Evolutionary conservation across 2,329 filamentous ascomycete genomes (phyloP), one percentile per base, ranked within the genome.

Genomic region (Sarocladium oryzae): DNA sequence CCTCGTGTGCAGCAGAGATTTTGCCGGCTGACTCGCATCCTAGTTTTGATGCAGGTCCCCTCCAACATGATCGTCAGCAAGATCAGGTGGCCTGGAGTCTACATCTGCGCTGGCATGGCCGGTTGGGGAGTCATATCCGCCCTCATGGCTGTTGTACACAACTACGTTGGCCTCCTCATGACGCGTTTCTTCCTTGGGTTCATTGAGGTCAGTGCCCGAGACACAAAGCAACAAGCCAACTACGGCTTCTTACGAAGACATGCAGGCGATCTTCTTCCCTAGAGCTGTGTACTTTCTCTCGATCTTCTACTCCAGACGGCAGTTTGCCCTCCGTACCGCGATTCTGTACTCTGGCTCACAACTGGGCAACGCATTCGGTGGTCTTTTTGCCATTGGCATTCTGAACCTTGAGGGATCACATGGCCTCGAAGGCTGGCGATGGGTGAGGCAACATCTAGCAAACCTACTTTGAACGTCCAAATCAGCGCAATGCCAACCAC

Each of bases 401-500:
- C 65, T 69, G 9, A 66, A 69, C 11, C 64, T 78, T 10, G 69
- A 77, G 28, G 72, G 71, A 8, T 60, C 58, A 5, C 66, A 66
- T 32, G 70, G 71, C 1, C 63, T 77, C 10, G 59, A 63, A 6
- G 74, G 74, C 4, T 77, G 73, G 74, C 62, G 71, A 52, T 77
- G 74, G 73, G 55, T 56, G 28, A 45, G 40, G 20, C 8, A 32
- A 32, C 28, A 32, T 9, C 3, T 13, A 43, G n/a, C 38, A n/a
- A 43, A n/a, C 38, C 23, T 28, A 10, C n/a, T 49, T n/a, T 1
- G 2, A n/a, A n/a, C n/a, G n/a, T n/a, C n/a, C n/a, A n/a, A n/a
- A n/a, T n/a, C n/a, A n/a, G n/a, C n/a, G n/a, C n/a, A n/a, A n/a
- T n/a, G n/a, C n/a, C n/a, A n/a, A n/a, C n/a, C n/a, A n/a, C n/a